Percentiles rank a stretch among this genome's conserved stretches.
phyloP scores from a whole-genome alignment of 768 basidiomycete genomes.

The Phlebiopsis gigantea region DNA sequence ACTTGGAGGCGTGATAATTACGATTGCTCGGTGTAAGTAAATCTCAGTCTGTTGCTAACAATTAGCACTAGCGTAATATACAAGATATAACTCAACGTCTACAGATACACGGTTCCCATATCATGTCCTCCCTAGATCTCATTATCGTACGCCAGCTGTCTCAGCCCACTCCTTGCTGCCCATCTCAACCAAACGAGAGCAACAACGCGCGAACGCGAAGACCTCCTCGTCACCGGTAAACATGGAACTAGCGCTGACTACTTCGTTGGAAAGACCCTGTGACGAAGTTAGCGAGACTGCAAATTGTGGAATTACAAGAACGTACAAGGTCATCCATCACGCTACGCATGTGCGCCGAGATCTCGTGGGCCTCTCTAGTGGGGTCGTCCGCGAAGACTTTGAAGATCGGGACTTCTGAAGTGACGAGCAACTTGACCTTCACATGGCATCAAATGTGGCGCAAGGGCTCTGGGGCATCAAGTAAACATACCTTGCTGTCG shows the following conservation, averaged over 20 bases:
- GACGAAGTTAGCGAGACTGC: conserved; percentile 4
- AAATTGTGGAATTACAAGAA: conserved; percentile 19
- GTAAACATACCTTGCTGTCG: conserved; percentile 90
- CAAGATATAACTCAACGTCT: neutral
- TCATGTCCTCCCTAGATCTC: neutral
- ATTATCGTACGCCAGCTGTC: conserved; percentile 28
- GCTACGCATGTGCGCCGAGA: conserved; percentile 84
- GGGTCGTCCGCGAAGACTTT: conserved; percentile 81
- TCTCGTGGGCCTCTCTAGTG: conserved; percentile 31
- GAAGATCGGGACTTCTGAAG: conserved; percentile 89
- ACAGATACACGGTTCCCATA: neutral
- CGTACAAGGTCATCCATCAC: conserved; percentile 94
- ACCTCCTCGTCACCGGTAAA: conserved; percentile 96
- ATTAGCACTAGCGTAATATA: neutral
- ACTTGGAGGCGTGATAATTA: too few relatives aligned
- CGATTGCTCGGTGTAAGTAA: too few relatives aligned
- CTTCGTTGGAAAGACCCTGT: conserved; percentile 73
- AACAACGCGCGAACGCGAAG: conserved; percentile 95
- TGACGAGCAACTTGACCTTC: conserved; percentile 85
- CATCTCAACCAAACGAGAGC: conserved; percentile 83
- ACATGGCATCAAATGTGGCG: conserved; percentile 52
- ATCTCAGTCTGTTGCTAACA: too few relatives aligned
- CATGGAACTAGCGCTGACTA: conserved; percentile 80
- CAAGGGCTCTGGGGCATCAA: conserved; percentile 54
- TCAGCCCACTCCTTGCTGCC: conserved; percentile 85